Evolutionary conservation across 495 filamentous ascomycete genomes (phyloP).

Genomic region (Ramalina peruviana): DNA sequence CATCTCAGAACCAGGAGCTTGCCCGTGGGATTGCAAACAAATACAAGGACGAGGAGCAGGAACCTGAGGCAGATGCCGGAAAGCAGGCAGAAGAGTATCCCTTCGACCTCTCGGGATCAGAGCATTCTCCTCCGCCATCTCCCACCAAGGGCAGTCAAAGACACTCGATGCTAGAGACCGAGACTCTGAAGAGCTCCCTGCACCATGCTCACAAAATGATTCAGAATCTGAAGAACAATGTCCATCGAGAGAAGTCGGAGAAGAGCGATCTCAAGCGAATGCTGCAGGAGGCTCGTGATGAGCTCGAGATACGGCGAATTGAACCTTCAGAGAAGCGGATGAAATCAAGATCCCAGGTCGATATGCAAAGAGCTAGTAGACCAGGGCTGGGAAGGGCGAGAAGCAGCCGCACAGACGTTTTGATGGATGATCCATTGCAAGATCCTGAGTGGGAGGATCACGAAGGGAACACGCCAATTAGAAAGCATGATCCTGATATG

Average conservation of each 20-base stretch:
- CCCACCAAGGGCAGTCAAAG: conserved; percentile 83
- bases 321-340: conserved; percentile 51
- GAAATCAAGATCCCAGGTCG: conserved; percentile 46
- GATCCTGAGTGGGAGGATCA: conserved; percentile 87
- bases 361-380: conserved; percentile 61
- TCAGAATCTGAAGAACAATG: conserved; percentile 81
- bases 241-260: conserved; percentile 95
- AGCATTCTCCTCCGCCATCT: conserved; percentile 79
- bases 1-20: conserved; percentile 75
- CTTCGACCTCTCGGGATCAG: conserved; percentile 59
- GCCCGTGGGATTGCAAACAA: conserved; percentile 62
- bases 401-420: conserved; percentile 58
- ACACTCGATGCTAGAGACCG: conserved; percentile 78
- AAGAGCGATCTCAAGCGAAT: conserved; percentile 91
- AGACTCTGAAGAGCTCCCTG: conserved; percentile 85
- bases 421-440: conserved; percentile 39
- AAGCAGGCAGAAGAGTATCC: conserved; percentile 52
- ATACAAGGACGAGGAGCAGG: conserved; percentile 49
- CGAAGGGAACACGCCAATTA: conserved; percentile 31
- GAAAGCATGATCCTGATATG: conserved; percentile 12
- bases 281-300: conserved; percentile 89
- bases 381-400: conserved; percentile 70
- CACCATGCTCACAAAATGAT: conserved; percentile 94
- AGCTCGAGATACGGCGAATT: conserved; percentile 62
- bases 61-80: conserved; percentile 39